A percentile compares a stretch with the other conserved stretches of the same genome.
phyloP scores from a whole-genome alignment of 495 filamentous ascomycete genomes.

The Elasticomyces elasticus region DNA sequence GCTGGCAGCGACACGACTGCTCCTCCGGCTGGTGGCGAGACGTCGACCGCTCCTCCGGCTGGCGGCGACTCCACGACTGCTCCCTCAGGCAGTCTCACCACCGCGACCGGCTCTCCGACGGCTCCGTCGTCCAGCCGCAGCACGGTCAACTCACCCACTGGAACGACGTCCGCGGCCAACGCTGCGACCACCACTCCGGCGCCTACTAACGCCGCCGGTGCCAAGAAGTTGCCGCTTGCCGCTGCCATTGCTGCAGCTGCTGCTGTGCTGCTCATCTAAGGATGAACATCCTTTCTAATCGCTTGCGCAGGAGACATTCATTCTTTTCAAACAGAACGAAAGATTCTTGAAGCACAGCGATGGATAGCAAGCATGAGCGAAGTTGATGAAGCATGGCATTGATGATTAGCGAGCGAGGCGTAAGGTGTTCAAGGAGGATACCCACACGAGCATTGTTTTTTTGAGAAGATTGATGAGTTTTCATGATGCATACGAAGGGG shows the following conservation, averaged over 20 bases:
- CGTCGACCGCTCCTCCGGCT: too few relatives aligned
- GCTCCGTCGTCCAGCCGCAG: not conserved
- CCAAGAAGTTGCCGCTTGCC: not conserved
- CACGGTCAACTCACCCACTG: not conserved
- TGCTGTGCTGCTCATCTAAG: constrained; percentile 5
- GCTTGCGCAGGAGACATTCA: not conserved
- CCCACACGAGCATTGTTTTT: too few relatives aligned
- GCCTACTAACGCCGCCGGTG: constrained; percentile 1
- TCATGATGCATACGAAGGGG: not conserved
- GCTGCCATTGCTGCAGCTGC: constrained; percentile 1
- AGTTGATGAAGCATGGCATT: too few relatives aligned
- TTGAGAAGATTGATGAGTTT: not conserved
- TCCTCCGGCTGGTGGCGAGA: too few relatives aligned
- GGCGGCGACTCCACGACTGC: too few relatives aligned
- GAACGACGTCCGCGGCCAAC: not conserved
- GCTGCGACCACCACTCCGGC: constrained; percentile 2
- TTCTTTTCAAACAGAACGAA: not conserved
- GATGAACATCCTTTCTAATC: not conserved
- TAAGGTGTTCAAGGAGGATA: too few relatives aligned
- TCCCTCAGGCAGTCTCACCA: not conserved
- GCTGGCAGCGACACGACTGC: not conserved
- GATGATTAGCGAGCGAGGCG: too few relatives aligned
- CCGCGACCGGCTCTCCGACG: not conserved
- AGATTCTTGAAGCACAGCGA: not conserved
- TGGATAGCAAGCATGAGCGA: not conserved